phyloP scores from a whole-genome alignment of 768 basidiomycete species.

The Suillus subluteus region DNA sequence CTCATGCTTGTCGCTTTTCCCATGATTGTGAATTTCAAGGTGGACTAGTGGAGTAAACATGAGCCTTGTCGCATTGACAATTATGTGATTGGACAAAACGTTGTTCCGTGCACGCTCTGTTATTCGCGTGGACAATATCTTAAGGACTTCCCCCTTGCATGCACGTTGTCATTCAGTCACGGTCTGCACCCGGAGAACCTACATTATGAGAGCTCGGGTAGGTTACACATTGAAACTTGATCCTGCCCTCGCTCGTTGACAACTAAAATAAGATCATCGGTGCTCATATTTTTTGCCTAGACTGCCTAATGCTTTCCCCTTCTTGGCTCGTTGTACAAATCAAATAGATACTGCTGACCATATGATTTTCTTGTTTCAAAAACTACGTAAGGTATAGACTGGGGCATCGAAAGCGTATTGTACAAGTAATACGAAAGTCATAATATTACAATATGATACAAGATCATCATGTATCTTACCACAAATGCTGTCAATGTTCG shows the following conservation, averaged over 20 bases:
- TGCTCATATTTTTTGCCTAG: not conserved
- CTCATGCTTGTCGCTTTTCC: not conserved
- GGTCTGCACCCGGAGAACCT: not conserved
- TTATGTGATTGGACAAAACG: not conserved
- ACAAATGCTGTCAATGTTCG: too few species aligned
- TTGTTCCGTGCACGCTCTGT: not conserved
- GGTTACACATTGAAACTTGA: slow-evolving; percentile 38
- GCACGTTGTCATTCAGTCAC: not conserved
- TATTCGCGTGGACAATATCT: not conserved
- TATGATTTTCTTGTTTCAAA: not conserved
- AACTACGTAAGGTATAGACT: not conserved
- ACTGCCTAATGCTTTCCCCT: not conserved
- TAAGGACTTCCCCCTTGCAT: not conserved
- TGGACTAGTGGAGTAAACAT: too few species aligned
- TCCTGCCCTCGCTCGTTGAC: slow-evolving; percentile 51
- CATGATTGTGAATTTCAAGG: not conserved
- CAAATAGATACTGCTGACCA: not conserved
- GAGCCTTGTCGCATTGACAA: not conserved
- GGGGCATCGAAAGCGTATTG: not conserved
- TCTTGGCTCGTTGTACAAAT: not conserved
- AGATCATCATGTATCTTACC: not conserved
- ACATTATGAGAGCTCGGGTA: slow-evolving; percentile 46
- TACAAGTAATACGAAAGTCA: not conserved
- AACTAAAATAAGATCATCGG: not conserved
- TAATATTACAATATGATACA: slow-evolving; percentile 2